phyloP scores from a whole-genome alignment of 2,329 filamentous ascomycete genomes.

The Xylariomycetidae sp. region DNA sequence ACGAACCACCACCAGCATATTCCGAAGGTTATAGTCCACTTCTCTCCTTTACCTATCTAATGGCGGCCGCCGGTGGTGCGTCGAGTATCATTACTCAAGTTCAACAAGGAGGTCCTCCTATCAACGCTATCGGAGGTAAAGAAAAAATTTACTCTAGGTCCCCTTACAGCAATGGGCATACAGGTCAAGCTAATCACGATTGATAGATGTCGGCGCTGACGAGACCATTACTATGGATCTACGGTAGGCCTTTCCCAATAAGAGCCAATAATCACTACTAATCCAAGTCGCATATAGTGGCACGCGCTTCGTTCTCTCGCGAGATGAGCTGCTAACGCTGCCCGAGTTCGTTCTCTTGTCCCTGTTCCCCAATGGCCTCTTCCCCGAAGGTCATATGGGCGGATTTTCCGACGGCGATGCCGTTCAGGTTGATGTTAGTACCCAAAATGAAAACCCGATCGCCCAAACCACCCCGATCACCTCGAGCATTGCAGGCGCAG shows the following conservation, averaged over 20 bases:
- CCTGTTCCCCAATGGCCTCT: constrained; percentile 96
- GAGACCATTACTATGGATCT: constrained; percentile 94
- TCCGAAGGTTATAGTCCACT: constrained; percentile 92
- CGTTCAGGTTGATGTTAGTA: constrained; percentile 92
- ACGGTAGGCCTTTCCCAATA: constrained; percentile 55
- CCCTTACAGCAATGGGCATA: too few species aligned
- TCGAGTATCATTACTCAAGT: constrained; percentile 99
- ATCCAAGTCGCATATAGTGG: constrained; percentile 53
- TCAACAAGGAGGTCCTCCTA: constrained; percentile 83
- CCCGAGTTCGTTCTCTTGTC: constrained; percentile 96
- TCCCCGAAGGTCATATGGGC: constrained; percentile 94
- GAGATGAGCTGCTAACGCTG: constrained; percentile 90
- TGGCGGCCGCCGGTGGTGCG: constrained; percentile 95
- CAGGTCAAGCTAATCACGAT: too few species aligned
- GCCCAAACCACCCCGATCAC: constrained; percentile 21
- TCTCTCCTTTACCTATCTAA: constrained; percentile 89
- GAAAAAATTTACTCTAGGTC: too few species aligned
- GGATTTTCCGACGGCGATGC: constrained; percentile 89
- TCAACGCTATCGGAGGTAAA: constrained; percentile 84
- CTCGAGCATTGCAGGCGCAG: constrained; percentile 16
- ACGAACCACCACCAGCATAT: constrained; percentile 93
- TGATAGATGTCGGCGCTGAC: constrained; percentile 72
- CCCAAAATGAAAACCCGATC: constrained; percentile 19
- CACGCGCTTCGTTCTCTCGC: constrained; percentile 85
- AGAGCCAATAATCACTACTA: constrained; percentile 8